phyloP scores from a whole-genome alignment of 2,329 filamentous ascomycete species.

The Stenocarpella maydis region DNA sequence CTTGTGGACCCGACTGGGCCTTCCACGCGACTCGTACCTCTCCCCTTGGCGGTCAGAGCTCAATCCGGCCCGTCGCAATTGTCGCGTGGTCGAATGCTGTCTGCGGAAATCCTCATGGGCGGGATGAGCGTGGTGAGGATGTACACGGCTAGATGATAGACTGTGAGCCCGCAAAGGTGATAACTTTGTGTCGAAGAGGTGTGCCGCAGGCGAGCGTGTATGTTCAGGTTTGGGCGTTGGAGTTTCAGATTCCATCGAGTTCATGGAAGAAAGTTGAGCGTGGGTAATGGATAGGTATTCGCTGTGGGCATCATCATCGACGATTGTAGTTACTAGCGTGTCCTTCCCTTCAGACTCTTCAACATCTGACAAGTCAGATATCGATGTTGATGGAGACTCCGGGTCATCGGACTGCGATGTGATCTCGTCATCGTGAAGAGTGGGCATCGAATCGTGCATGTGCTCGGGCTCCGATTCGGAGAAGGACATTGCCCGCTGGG shows the following conservation, averaged over 20 bases:
- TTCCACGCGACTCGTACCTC: slow-evolving; percentile 9
- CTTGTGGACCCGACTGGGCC: slow-evolving; percentile 13
- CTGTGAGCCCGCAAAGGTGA: slow-evolving; percentile 33
- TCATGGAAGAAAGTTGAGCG: slow-evolving; percentile 47
- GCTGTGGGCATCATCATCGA: slow-evolving; percentile 43
- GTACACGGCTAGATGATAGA: slow-evolving; percentile 34
- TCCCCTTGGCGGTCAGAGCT: slow-evolving; percentile 24
- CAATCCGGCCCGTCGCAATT: slow-evolving; percentile 18
- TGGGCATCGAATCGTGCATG: slow-evolving; percentile 41
- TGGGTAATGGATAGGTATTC: slow-evolving; percentile 51
- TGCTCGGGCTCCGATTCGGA: slow-evolving; percentile 58
- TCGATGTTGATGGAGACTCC: slow-evolving; percentile 53
- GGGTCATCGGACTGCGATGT: slow-evolving; percentile 55
- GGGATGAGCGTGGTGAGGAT: slow-evolving; percentile 34
- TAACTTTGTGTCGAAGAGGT: slow-evolving; percentile 48
- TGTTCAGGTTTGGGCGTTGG: slow-evolving; percentile 53
- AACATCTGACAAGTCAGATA: slow-evolving; percentile 55
- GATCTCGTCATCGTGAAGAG: slow-evolving; percentile 50
- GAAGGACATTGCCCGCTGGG: slow-evolving; percentile 60
- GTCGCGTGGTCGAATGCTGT: slow-evolving; percentile 24
- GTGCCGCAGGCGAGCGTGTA: slow-evolving; percentile 40
- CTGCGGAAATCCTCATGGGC: slow-evolving; percentile 24
- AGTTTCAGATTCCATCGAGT: slow-evolving; percentile 51
- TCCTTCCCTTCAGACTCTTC: slow-evolving; percentile 44
- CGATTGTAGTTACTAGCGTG: slow-evolving; percentile 35